phyloP scores from a whole-genome alignment of 345 rosid species.

The Syzygium oleosum region DNA sequence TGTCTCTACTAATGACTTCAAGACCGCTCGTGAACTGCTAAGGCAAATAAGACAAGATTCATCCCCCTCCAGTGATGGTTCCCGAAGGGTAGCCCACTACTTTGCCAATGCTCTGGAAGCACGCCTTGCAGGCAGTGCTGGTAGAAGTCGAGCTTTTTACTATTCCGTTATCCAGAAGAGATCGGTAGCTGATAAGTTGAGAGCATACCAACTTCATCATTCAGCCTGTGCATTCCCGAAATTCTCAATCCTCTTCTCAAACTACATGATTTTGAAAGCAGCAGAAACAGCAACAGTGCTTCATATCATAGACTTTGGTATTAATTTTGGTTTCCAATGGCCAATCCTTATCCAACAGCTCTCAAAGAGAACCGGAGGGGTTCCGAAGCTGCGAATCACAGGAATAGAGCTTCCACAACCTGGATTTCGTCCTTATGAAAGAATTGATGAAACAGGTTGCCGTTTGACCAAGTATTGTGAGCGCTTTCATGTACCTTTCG shows the following conservation, averaged over 20 bases:
- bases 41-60: conserved; percentile 26
- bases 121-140: conserved; percentile 16
- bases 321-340: conserved; percentile 43
- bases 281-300: conserved; percentile 23
- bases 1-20: conserved; percentile 13
- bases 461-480: conserved; percentile 61
- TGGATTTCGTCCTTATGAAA: conserved; percentile 15
- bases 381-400: conserved; percentile 48
- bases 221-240: conserved; percentile 24
- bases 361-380: conserved; percentile 16
- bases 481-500: conserved; percentile 66
- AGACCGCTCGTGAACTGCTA: conserved; percentile 16
- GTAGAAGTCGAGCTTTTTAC: neutral
- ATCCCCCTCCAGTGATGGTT: conserved; percentile 26
- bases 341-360: conserved; percentile 34
- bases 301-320: conserved; percentile 48
- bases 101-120: conserved; percentile 29
- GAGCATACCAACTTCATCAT: conserved; percentile 26
- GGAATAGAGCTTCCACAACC: conserved; percentile 20
- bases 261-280: conserved; percentile 15
- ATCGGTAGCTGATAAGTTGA: conserved; percentile 32
- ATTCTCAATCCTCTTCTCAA: conserved; percentile 20
- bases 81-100: conserved; percentile 28
- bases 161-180: neutral
- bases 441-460: conserved; percentile 47